Evolutionary conservation across 164 flowering plant genomes (phyloP), one percentile per base, ranked within the genome.

Genomic region (Cinnamomum chago): DNA sequence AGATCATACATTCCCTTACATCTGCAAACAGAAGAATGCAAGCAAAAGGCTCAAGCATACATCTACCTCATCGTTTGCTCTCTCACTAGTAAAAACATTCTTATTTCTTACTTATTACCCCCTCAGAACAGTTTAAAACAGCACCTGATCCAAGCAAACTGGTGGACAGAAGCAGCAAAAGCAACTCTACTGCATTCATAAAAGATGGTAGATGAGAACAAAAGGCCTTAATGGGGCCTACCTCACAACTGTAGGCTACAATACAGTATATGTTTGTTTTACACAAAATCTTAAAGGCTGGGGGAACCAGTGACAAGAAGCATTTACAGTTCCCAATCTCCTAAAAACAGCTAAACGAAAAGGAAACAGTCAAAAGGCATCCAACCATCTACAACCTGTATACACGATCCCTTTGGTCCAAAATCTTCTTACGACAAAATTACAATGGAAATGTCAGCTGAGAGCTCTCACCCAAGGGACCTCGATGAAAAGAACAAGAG

Each of bases 371-470:
- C 71, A 51, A 33, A 68, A 50, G 27, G 12, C 47, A 65, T 51
- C 66, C 81, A 76, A 68, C 86, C 70, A 75, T 68, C 87, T 84
- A 79, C 81, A 82, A 85, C 80, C 79, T 76, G 83, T 87, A 79
- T 84, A 84, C 87, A 85, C 1, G 13, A 55, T 75, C 68, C 76
- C 77, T 82, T 81, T 79, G 73, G 70, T 76, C 78, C 84, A 84
- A 83, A 87, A 87, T 80, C 82, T 81, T 76, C 81, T 81, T 79
- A 83, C 82, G 84, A 76, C 82, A 83, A 87, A 71, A 86, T 85
- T 86, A 85, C 86, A 86, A 9, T 73, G 77, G 76, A 76, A 81
- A 58, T 51, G 70, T 75, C 50, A 22, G 71, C 75, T 67, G 78
- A 73, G 23, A 71, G 75, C 76, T 79, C 81, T 69, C 75, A 18